phyloP scores from a whole-genome alignment of 768 basidiomycete species.

The Podaxis pistillaris region DNA sequence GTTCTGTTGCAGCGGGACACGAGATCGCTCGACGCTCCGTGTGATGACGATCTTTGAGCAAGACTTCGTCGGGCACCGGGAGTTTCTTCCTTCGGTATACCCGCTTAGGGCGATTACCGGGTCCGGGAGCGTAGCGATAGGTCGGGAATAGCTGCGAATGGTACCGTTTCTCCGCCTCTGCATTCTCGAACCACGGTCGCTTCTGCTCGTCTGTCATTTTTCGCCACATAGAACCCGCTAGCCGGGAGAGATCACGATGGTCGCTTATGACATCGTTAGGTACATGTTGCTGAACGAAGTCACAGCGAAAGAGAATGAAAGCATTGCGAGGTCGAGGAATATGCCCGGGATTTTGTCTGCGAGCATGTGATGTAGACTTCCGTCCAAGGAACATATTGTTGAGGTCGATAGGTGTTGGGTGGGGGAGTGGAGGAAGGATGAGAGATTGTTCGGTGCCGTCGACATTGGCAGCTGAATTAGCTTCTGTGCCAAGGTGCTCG shows the following conservation, averaged over 20 bases:
- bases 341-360: conserved; percentile 49
- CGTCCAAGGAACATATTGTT: neutral
- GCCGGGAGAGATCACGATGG: conserved; percentile 5
- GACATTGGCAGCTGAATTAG: neutral
- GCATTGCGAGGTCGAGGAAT: conserved; percentile 75
- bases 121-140: neutral
- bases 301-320: conserved; percentile 78
- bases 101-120: neutral
- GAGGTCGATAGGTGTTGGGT: neutral
- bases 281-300: conserved; percentile 55
- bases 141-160: neutral
- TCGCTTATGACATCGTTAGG: conserved; percentile 4
- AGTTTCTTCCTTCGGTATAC: conserved; percentile 1
- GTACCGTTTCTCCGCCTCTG: conserved; percentile 1
- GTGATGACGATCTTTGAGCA: neutral
- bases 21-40: too few relatives aligned
- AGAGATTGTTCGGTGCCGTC: neutral
- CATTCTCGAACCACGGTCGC: conserved; percentile 6
- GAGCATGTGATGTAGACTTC: conserved; percentile 42
- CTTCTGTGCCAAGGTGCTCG: neutral
- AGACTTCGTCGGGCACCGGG: neutral
- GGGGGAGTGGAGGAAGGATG: neutral
- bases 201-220: conserved; percentile 8
- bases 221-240: conserved; percentile 9
- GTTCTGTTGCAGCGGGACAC: neutral